Evolutionary conservation across 805 yeast species (phyloP).

Genomic region (Clavispora vitiphila): DNA sequence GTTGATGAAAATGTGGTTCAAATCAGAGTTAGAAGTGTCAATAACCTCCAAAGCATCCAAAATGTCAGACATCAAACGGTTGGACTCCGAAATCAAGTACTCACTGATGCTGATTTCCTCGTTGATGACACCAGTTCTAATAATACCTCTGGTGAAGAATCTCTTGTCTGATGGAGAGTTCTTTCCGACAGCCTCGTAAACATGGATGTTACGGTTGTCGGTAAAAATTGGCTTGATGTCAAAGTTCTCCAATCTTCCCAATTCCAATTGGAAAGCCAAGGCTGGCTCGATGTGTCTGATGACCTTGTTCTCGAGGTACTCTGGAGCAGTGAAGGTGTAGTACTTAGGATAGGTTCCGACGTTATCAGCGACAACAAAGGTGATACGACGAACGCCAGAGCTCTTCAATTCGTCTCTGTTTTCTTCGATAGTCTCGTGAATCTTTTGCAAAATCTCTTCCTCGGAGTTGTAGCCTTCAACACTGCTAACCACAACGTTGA

Average conservation of each 20-base stretch:
- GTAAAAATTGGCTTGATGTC: conserved; percentile 92
- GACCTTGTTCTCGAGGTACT: conserved; percentile 80
- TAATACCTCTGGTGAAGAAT: conserved; percentile 94
- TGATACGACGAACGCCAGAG: conserved; percentile 83
- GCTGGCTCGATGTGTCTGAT: conserved; percentile 99
- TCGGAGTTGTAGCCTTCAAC: conserved; percentile 73
- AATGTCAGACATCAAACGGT: conserved; percentile 92
- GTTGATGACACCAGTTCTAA: conserved; percentile 90
- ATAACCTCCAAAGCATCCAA: conserved; percentile 91
- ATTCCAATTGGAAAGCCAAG: conserved; percentile 92
- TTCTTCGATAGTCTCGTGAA: conserved; percentile 62
- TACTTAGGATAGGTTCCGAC: conserved; percentile 91
- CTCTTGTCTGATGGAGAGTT: conserved; percentile 91
- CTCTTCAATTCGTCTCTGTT: conserved; percentile 63
- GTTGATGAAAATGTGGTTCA: conserved; percentile 95
- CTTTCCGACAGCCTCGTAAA: conserved; percentile 93
- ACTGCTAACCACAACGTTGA: conserved; percentile 71
- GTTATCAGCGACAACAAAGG: conserved; percentile 80
- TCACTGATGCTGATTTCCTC: conserved; percentile 92
- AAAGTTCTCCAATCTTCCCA: conserved; percentile 91
- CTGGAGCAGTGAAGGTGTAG: conserved; percentile 90
- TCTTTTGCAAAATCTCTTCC: conserved; percentile 56
- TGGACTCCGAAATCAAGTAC: conserved; percentile 93
- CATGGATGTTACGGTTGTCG: conserved; percentile 96
- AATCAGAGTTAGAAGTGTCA: conserved; percentile 90